phyloP scores from a whole-genome alignment of 345 rosid genomes.

The Ricinus communis region DNA sequence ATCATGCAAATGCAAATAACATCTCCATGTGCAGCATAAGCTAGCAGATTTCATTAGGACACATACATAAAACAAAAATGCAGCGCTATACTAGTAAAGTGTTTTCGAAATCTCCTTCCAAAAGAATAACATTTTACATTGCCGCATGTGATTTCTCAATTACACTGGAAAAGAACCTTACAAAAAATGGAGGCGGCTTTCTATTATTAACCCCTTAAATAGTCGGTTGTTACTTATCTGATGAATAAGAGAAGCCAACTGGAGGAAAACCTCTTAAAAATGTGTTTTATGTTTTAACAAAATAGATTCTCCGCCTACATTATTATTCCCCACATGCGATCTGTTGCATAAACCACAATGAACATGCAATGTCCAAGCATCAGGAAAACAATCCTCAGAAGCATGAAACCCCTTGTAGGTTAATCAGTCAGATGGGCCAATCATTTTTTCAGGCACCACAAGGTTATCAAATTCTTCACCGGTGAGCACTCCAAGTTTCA shows the following conservation, averaged over 20 bases:
- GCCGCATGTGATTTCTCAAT: slow-evolving; percentile 1
- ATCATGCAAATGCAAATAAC: too few species aligned
- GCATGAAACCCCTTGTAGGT: neutral
- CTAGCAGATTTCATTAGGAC: too few species aligned
- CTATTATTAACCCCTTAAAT: slow-evolving; percentile 17
- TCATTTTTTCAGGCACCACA: slow-evolving; percentile 96
- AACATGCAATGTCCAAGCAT: neutral
- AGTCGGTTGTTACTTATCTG: too few species aligned
- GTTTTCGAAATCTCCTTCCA: too few species aligned
- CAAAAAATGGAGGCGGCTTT: slow-evolving; percentile 20
- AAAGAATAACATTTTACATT: neutral
- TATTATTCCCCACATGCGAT: neutral
- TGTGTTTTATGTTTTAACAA: neutral
- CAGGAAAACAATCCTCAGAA: neutral
- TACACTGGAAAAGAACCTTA: neutral
- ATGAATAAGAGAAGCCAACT: neutral
- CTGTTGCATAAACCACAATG: neutral
- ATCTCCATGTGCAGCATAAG: too few species aligned
- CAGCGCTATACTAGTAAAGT: too few species aligned
- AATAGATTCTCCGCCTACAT: neutral
- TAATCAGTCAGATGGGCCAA: slow-evolving; percentile 71
- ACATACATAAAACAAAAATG: too few species aligned
- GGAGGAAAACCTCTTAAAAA: slow-evolving; percentile 13
- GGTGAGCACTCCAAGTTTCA: slow-evolving; percentile 68
- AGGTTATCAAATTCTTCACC: slow-evolving; percentile 84